Conservation (phyloP, 75 land plant genomes). For the Sequoiadendron giganteum region DNA sequence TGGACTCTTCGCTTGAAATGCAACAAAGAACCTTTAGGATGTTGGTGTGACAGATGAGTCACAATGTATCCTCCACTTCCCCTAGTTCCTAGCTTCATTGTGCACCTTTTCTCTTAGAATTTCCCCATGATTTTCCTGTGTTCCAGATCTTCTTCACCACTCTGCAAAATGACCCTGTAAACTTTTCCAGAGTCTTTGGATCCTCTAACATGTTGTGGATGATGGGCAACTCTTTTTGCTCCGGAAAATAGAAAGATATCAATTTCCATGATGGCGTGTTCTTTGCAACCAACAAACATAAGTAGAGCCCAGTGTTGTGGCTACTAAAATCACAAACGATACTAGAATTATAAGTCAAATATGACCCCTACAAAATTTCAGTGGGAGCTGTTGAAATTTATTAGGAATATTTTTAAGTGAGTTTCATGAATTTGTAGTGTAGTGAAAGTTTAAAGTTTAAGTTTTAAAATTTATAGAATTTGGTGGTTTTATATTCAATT, state of each 20-base stretch:
- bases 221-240: conserved; percentile 53
- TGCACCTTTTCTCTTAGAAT: neutral
- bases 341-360: neutral
- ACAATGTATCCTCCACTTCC: conserved; percentile 62
- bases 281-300: neutral
- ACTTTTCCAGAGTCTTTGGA: conserved; percentile 78
- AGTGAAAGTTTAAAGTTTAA: no score
- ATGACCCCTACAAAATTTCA: no score
- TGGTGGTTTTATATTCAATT: no score
- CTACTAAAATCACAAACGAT: neutral
- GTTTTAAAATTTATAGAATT: no score
- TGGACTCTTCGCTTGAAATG: conserved; percentile 58
- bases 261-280: conserved; percentile 51
- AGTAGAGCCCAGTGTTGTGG: neutral
- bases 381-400: no score
- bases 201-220: conserved; percentile 54
- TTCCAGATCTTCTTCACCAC: conserved; percentile 74
- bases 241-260: conserved; percentile 60
- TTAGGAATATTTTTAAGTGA: no score
- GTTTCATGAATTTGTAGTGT: no score
- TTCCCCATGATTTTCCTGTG: neutral
- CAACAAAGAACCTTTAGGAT: conserved; percentile 75
- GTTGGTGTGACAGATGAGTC: conserved; percentile 72
- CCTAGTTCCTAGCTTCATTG: conserved; percentile 27
- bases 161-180: conserved; percentile 59